These are phyloP conservation scores for Typha latifolia DNA, from an alignment of 176 grass and related monocot genomes.

Conservation along the genomic window DNA sequence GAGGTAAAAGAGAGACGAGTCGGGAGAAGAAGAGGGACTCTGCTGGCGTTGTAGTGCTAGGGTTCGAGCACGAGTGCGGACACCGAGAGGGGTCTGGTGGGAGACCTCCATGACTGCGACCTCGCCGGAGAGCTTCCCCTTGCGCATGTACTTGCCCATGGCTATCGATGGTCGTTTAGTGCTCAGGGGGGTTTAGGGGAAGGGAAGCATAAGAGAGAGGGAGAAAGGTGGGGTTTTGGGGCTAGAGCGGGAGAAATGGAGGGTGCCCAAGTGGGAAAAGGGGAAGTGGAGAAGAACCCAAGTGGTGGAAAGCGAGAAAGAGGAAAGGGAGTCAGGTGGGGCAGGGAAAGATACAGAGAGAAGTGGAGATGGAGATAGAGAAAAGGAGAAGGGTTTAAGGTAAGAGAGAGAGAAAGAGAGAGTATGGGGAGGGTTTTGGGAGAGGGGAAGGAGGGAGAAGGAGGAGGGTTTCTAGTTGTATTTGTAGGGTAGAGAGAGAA, in stretches of 20 bases:
- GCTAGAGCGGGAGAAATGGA: background rate
- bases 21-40: background rate
- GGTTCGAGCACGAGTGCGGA: conserved; percentile 18
- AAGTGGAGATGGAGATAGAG: no score
- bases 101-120: conserved; percentile 25
- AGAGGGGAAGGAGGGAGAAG: background rate
- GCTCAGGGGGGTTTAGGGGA: background rate
- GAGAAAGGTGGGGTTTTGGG: background rate
- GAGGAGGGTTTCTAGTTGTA: background rate
- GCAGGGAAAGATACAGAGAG: background rate
- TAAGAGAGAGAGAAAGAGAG: background rate
- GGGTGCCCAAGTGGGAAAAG: conserved; percentile 2
- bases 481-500: background rate
- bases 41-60: conserved; percentile 4
- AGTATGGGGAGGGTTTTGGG: no score
- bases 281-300: background rate
- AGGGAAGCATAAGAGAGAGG: background rate
- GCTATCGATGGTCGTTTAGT: background rate
- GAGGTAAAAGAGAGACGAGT: conserved; percentile 5
- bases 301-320: background rate
- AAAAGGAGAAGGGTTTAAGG: background rate
- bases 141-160: conserved; percentile 26
- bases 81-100: conserved; percentile 15
- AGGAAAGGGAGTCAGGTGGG: background rate
- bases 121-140: conserved; percentile 23